Base-by-base conservation (phyloP, 768 basidiomycete species). In the Lepiota venenata region DNA sequence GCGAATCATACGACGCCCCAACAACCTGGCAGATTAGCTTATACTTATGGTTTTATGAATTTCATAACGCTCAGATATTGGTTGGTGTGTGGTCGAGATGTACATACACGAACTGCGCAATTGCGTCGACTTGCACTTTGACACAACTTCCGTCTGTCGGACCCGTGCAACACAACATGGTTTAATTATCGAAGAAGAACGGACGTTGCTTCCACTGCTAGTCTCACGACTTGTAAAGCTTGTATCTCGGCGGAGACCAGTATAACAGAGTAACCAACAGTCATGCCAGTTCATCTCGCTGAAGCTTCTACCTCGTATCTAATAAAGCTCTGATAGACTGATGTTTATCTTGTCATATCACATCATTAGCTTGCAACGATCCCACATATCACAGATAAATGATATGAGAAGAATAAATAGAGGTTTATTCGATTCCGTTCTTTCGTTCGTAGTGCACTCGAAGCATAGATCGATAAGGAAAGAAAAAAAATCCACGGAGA, bases 321-420 rank as follows among this genome's bases (percentile, higher is more conserved):
- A 14, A 37, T 39, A 42, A 18, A 10, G 25, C 12, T 25, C 20
- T 44, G 25, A 25, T 16, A 25, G n/a, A 21, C 22, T 21, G 43
- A 27, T 47, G 39, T 20, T 16, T 22, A 22, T 21, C 18, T 2
- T 25, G 37, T 9, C 48, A 49, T 49, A 49, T 41, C 39, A 50
- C 39, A 41, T 29, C 49, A 27, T 11, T 9, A 16, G 18, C 16
- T 21, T 35, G 21, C 36, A 15, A 21, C 32, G 32, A 32, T 32
- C 32, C n/a, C 32, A 32, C 32, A 10, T 38, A 15, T 49, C 48
- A n/a, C 37, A 48, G 9, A 40, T 49, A 21, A n/a, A 27, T 25
- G 35, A n/a, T 16, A 50, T 10, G 39, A 50, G n/a, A 41, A 18
- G 32, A 32, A 47, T 53, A 38, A 40, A 53, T 53, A 53, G 37